Conservation (phyloP, 2,329 filamentous ascomycete genomes). For the Neodidymelliopsis sp. region DNA sequence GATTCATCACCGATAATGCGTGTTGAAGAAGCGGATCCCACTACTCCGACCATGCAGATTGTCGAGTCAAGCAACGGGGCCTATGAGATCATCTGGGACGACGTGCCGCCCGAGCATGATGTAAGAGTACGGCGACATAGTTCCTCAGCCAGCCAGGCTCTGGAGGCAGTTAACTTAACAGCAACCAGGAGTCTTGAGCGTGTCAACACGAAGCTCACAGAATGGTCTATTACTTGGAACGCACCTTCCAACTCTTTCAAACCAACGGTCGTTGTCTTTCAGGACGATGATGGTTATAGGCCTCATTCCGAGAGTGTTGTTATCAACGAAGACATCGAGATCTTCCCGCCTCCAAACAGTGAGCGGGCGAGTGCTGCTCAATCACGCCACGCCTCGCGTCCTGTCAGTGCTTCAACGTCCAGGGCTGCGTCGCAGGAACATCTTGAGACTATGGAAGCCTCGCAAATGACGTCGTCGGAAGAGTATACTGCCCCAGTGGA, state of each 20-base stretch:
- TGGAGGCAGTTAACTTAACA: conserved; percentile 21
- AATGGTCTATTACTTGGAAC: conserved; percentile 39
- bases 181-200: conserved; percentile 34
- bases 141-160: conserved; percentile 30
- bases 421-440: conserved; percentile 24
- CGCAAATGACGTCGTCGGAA: not conserved
- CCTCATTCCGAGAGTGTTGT: conserved; percentile 18
- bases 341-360: conserved; percentile 42
- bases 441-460: not conserved
- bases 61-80: conserved; percentile 37
- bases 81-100: conserved; percentile 45
- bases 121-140: conserved; percentile 18
- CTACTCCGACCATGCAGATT: conserved; percentile 45
- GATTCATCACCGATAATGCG: not conserved
- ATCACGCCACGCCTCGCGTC: conserved; percentile 31
- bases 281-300: conserved; percentile 30
- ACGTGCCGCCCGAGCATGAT: conserved; percentile 26
- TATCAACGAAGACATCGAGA: conserved; percentile 32
- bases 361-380: conserved; percentile 29
- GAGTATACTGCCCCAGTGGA: not conserved
- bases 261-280: conserved; percentile 39
- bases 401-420: conserved; percentile 27
- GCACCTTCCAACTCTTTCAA: conserved; percentile 25
- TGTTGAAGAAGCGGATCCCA: conserved; percentile 16
- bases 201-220: conserved; percentile 41